Base-by-base conservation (phyloP, 2,329 filamentous ascomycete genomes). In the Diaporthe ilicicola region DNA sequence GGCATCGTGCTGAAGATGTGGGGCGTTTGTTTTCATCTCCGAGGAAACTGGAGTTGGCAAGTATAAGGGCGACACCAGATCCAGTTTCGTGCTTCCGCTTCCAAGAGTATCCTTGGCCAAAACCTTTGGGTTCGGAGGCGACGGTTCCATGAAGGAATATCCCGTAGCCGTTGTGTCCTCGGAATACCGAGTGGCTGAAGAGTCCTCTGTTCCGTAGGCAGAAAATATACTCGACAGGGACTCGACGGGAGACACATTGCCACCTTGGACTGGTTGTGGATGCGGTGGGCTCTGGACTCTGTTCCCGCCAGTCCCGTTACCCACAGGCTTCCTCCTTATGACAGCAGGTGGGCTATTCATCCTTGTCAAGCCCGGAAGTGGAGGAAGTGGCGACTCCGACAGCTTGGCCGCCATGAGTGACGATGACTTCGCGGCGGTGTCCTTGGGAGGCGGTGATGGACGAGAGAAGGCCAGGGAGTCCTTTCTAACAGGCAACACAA, bases 221-320 rank as follows among this genome's bases (percentile, higher is more conserved):
- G 86, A 89, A 44, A 90, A 75, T 13, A 90, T 79, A 76, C 87
- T 89, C 17, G 84, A 87, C 65, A 89, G 79, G 12, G 88, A 89
- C 29, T 83, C 83, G 1, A 81, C 81, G 4, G 86, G 84, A 51
- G 85, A 85, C 39, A 72, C 55, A 29, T 72, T 66, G 27, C 64
- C 68, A 66, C 27, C 24, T 27, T 50, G 48, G 34, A 37, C 22
- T 19, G 77, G 78, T 55, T 76, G 73, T 6, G 74, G 73, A 42
- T 73, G 73, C 46, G 70, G 69, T 53, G 64, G 62, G 59, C 68
- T 71, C 55, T 70, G 48, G 19, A 46, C 27, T 9, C 37, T 71
- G 48, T 37, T 55, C 42, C 68, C 71, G 46, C 50, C 59, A 50
- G 44, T 48, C 44, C 59, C 59, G 59, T 64, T 68, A 39, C 62